These are phyloP conservation scores for Ceratocystis albifundus DNA, from an alignment of 2,329 filamentous ascomycete species.

Conservation along the genomic window DNA sequence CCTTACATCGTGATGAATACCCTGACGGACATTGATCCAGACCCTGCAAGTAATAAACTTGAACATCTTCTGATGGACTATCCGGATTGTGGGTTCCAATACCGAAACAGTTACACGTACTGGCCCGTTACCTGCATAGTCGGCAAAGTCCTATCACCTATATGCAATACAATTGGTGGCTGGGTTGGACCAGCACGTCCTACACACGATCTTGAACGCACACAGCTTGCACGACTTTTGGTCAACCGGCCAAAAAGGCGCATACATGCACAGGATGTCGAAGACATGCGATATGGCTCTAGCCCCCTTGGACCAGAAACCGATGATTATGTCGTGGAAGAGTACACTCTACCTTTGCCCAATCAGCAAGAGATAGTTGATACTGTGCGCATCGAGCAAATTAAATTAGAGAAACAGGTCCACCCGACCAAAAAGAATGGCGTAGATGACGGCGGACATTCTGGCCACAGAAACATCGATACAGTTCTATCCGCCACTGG, in stretches of 20 bases:
- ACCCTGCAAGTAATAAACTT: conserved; percentile 52
- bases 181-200: conserved; percentile 65
- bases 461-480: neutral
- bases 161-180: conserved; percentile 57
- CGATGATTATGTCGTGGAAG: conserved; percentile 51
- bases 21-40: conserved; percentile 61
- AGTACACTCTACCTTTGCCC: conserved; percentile 50
- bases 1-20: conserved; percentile 71
- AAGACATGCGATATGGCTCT: conserved; percentile 54
- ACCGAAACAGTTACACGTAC: conserved; percentile 61
- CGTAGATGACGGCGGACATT: neutral
- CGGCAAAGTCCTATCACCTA: conserved; percentile 63
- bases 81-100: conserved; percentile 62
- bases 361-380: conserved; percentile 49
- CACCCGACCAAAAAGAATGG: conserved; percentile 2
- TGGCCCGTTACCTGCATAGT: conserved; percentile 63
- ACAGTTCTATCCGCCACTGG: conserved; percentile 23
- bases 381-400: conserved; percentile 56
- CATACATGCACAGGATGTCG: conserved; percentile 48
- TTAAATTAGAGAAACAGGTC: conserved; percentile 42
- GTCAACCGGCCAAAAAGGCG: conserved; percentile 46
- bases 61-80: conserved; percentile 57
- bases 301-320: conserved; percentile 56
- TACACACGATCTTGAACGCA: conserved; percentile 53
- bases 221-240: conserved; percentile 59